phyloP scores from a whole-genome alignment of 345 rosid species.

The Hirschfeldia incana region DNA sequence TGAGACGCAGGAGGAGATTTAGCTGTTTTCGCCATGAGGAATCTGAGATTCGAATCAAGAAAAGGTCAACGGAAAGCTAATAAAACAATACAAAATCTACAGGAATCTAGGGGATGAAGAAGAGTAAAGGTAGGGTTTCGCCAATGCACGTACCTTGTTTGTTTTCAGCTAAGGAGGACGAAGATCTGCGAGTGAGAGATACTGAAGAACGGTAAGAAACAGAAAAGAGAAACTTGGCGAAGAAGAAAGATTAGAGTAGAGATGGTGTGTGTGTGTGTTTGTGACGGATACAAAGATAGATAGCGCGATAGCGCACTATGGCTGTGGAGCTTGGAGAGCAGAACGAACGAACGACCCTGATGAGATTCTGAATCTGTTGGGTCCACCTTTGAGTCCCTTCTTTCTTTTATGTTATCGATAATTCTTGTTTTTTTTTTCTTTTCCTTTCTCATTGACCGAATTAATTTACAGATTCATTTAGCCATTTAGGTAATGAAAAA shows the following conservation, averaged over 20 bases:
- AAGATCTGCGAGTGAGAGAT: constrained; percentile 6
- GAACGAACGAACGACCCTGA: constrained; percentile 26
- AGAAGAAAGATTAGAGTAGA: constrained; percentile 11
- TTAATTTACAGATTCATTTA: background rate
- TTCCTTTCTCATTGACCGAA: background rate
- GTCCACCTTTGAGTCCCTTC: constrained; percentile 16
- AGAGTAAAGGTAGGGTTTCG: constrained; percentile 30
- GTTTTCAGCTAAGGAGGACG: constrained; percentile 1
- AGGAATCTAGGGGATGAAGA: background rate
- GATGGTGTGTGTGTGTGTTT: background rate
- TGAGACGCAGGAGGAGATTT: background rate
- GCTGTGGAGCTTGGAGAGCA: constrained; percentile 16
- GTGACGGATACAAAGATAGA: constrained; percentile 7
- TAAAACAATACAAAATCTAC: too few relatives aligned
- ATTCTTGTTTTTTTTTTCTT: background rate
- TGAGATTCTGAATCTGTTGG: constrained; percentile 34
- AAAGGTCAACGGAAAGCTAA: background rate
- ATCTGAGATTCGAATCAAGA: constrained; percentile 22
- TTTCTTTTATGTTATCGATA: background rate
- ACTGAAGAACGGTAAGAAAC: background rate
- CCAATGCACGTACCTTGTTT: constrained; percentile 37
- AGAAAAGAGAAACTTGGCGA: background rate
- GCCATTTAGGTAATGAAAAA: background rate
- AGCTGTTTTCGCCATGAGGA: constrained; percentile 30
- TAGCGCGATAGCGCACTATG: constrained; percentile 5